Conservation (phyloP, 2,329 filamentous ascomycete species). For the Penicillium sp. region DNA sequence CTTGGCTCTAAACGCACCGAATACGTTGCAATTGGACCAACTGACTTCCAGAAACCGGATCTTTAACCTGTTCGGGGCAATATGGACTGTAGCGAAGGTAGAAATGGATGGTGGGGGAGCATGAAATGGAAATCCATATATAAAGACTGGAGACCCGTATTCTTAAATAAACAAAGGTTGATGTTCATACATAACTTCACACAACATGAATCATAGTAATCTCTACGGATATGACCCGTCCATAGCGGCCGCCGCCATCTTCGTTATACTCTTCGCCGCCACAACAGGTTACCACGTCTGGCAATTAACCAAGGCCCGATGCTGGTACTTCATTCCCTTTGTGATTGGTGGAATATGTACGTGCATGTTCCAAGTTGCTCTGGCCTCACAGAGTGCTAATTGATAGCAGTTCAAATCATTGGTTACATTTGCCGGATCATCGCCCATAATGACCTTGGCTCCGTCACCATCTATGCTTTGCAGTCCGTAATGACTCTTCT, state of each 20-base stretch:
- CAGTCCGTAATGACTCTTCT: slow-evolving; percentile 39
- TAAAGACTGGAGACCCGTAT: too few relatives aligned
- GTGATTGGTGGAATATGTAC: slow-evolving; percentile 41
- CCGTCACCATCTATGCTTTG: slow-evolving; percentile 30
- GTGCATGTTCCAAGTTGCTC: slow-evolving; percentile 5
- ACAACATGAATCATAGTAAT: slow-evolving; percentile 18
- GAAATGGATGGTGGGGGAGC: background rate
- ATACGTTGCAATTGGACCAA: background rate
- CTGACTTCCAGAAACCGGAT: background rate
- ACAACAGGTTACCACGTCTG: slow-evolving; percentile 45
- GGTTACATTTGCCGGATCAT: slow-evolving; percentile 30
- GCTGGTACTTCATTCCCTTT: slow-evolving; percentile 51
- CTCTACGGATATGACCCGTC: slow-evolving; percentile 48
- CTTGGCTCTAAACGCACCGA: background rate
- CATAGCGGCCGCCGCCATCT: slow-evolving; percentile 47
- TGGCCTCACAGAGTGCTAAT: background rate
- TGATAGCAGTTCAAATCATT: slow-evolving; percentile 45
- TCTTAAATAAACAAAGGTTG: too few relatives aligned
- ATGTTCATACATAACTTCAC: background rate
- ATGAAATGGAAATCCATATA: background rate
- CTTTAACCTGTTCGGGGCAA: background rate
- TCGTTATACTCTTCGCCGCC: slow-evolving; percentile 47
- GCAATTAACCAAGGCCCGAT: slow-evolving; percentile 44
- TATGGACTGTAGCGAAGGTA: background rate
- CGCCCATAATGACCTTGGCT: slow-evolving; percentile 26